Evolutionary conservation across 208 protist species (phyloP).

Genomic region (Wallacemonas sp.): DNA sequence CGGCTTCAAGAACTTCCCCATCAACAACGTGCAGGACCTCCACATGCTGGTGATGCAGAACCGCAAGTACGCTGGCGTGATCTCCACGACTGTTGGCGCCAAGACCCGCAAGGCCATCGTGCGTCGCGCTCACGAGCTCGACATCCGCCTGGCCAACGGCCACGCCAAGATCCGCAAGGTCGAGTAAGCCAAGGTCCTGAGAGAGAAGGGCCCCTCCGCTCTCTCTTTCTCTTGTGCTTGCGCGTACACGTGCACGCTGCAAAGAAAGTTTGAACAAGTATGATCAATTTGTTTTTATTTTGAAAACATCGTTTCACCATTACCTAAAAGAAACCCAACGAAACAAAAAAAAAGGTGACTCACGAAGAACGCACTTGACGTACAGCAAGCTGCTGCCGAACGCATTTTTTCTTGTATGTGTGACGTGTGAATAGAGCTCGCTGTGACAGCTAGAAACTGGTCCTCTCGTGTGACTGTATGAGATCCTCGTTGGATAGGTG

Average conservation of each 20-base stretch:
- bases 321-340: not conserved
- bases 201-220: not conserved
- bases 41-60: conserved; percentile 99
- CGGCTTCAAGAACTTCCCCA: conserved; percentile 97
- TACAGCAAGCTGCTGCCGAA: no score
- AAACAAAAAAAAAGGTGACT: conserved; percentile 5
- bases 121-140: conserved; percentile 97
- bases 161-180: conserved; percentile 94
- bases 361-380: no score
- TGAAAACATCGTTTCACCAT: conserved; percentile 1
- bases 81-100: conserved; percentile 95
- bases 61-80: conserved; percentile 98
- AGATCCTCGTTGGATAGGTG: no score
- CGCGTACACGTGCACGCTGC: no score
- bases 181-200: no score
- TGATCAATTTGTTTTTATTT: conserved; percentile 14
- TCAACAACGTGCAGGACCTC: conserved; percentile 96
- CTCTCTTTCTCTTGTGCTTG: conserved; percentile 19
- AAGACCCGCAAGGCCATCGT: conserved; percentile 97
- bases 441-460: no score
- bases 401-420: no score
- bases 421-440: no score
- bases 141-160: conserved; percentile 97
- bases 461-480: no score
- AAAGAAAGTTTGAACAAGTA: no score